Percentiles rank a stretch among this genome's conserved stretches.
phyloP scores from a whole-genome alignment of 495 filamentous ascomycete species.

The Aspergillus mulundensis region DNA sequence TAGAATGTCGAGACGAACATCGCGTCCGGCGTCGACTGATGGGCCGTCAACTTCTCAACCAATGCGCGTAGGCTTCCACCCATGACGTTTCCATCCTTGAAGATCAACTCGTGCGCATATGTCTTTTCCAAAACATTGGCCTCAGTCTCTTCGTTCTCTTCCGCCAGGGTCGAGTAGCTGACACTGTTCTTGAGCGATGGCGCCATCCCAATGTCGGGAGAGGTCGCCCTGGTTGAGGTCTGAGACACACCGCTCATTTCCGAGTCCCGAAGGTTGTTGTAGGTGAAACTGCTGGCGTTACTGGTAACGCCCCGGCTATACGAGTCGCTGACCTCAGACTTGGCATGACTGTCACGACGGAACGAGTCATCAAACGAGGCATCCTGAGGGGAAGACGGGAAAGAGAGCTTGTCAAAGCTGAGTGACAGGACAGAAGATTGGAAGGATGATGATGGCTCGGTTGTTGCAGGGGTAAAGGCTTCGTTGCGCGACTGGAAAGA shows the following conservation, averaged over 20 bases:
- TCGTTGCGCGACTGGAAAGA: conserved; percentile 34
- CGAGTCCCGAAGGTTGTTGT: conserved; percentile 70
- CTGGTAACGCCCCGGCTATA: conserved; percentile 45
- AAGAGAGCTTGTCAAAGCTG: conserved; percentile 33
- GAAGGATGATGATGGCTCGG: conserved; percentile 19
- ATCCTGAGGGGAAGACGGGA: conserved; percentile 25
- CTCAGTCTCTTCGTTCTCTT: conserved; percentile 73
- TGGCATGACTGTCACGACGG: conserved; percentile 29
- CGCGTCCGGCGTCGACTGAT: conserved; percentile 88
- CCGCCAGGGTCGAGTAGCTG: conserved; percentile 60
- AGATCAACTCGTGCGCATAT: conserved; percentile 84
- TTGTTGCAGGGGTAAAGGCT: conserved; percentile 17
- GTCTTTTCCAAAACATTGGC: conserved; percentile 79
- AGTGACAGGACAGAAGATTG: conserved; percentile 34
- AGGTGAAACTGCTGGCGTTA: conserved; percentile 67
- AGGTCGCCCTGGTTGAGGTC: conserved; percentile 84
- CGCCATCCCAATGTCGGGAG: conserved; percentile 62
- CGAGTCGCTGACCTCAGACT: conserved; percentile 36
- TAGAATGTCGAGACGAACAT: conserved; percentile 95
- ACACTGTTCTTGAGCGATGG: conserved; percentile 51
- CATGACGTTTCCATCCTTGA: conserved; percentile 92
- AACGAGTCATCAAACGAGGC: conserved; percentile 10
- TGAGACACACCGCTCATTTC: conserved; percentile 77
- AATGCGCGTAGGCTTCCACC: conserved; percentile 88
- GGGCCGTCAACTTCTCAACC: conserved; percentile 88